Conservation (phyloP, 495 filamentous ascomycete species). For the Rhypophila decipiens region DNA sequence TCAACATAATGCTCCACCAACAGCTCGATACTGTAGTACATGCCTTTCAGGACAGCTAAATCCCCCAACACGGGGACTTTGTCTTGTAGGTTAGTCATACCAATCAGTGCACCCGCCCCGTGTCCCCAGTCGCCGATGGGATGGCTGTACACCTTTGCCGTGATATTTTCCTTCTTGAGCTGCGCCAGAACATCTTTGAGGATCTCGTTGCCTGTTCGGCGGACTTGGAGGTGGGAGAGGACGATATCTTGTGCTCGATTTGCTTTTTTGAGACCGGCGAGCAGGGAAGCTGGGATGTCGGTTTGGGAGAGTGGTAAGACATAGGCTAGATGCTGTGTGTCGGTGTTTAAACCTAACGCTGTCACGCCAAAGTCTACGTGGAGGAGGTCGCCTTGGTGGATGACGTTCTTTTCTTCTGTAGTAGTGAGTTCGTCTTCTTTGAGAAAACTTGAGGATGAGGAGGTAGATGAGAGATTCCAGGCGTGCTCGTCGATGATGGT, state of each 20-base stretch:
- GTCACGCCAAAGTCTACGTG: conserved; percentile 45
- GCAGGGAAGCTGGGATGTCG: conserved; percentile 31
- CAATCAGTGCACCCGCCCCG: conserved; percentile 39
- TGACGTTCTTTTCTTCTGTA: conserved; percentile 5
- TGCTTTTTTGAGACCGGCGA: conserved; percentile 34
- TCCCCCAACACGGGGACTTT: conserved; percentile 39
- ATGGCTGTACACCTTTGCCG: conserved; percentile 41
- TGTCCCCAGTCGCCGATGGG: conserved; percentile 48
- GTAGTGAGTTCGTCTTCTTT: not conserved
- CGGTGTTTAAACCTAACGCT: conserved; percentile 41
- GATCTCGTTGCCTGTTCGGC: conserved; percentile 36
- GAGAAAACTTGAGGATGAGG: not conserved
- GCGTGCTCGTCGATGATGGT: conserved; percentile 23
- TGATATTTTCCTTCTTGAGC: conserved; percentile 35
- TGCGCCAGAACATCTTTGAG: conserved; percentile 26
- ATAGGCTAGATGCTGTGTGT: conserved; percentile 44
- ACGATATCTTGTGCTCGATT: conserved; percentile 43
- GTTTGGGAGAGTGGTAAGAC: conserved; percentile 38
- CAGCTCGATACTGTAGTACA: conserved; percentile 44
- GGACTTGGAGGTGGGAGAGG: conserved; percentile 33
- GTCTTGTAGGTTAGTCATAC: conserved; percentile 41
- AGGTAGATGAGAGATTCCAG: conserved; percentile 8
- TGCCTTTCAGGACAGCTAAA: conserved; percentile 31
- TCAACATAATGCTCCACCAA: conserved; percentile 39
- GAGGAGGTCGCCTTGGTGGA: conserved; percentile 36